Evolutionary conservation across 31 red algal genomes (phyloP).

Genomic region (Asparagopsis taxiformis): DNA sequence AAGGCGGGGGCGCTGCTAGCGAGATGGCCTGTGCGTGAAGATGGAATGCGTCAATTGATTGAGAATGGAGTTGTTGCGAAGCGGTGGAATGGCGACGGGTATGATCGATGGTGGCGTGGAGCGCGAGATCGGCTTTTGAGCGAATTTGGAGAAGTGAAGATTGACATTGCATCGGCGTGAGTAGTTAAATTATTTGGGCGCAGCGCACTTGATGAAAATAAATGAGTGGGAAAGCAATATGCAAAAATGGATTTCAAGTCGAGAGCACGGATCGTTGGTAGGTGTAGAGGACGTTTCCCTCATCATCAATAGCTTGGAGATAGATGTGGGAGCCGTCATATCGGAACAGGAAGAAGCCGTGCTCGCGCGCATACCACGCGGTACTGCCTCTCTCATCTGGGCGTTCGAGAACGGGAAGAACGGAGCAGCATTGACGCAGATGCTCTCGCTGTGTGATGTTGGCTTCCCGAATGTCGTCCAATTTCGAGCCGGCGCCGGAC

Average conservation of each 20-base stretch:
- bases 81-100: conserved; percentile 14
- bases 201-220: too few relatives aligned
- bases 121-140: background rate
- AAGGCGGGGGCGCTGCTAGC: conserved; percentile 8
- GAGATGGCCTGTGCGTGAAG: conserved; percentile 29
- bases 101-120: conserved; percentile 24
- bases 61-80: conserved; percentile 34
- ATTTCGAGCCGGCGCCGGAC: conserved; percentile 65
- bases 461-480: conserved; percentile 17
- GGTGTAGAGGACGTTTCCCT: conserved; percentile 30
- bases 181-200: too few relatives aligned
- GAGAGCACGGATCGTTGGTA: conserved; percentile 31
- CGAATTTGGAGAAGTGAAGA: background rate
- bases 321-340: conserved; percentile 8
- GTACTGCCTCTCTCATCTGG: conserved; percentile 5
- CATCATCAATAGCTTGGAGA: conserved; percentile 14
- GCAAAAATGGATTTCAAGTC: too few relatives aligned
- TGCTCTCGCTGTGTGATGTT: conserved; percentile 5
- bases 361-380: conserved; percentile 29
- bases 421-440: conserved; percentile 52
- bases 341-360: conserved; percentile 71
- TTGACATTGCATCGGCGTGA: background rate
- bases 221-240: too few relatives aligned
- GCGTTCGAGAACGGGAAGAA: conserved; percentile 14
- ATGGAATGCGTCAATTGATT: background rate